phyloP scores from a whole-genome alignment of 352 stramenopile genomes.

The Globisporangium nagaii region DNA sequence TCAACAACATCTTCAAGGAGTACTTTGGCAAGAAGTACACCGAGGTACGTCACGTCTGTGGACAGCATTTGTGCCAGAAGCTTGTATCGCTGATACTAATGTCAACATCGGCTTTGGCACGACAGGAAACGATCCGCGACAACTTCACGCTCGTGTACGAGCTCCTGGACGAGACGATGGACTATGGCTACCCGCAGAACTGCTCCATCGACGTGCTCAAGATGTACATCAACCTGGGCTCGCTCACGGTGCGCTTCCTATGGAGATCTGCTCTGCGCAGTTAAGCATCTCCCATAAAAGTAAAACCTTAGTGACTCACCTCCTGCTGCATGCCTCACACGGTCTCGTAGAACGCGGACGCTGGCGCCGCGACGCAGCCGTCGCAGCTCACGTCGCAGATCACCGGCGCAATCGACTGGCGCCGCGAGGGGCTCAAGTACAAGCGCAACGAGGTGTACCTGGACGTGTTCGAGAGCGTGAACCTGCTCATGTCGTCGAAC shows the following conservation, averaged over 20 bases:
- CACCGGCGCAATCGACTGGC: constrained; percentile 86
- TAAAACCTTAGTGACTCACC: too few relatives aligned
- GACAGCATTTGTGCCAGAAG: too few relatives aligned
- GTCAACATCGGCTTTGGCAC: too few relatives aligned
- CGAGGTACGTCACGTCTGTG: too few relatives aligned
- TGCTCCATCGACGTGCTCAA: constrained; percentile 97
- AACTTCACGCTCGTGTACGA: constrained; percentile 99
- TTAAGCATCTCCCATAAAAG: too few relatives aligned
- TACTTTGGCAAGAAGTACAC: constrained; percentile 98
- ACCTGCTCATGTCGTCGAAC: constrained; percentile 94
- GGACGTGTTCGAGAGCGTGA: constrained; percentile 96
- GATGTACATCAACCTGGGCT: constrained; percentile 97
- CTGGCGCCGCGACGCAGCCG: constrained; percentile 87
- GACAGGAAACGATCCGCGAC: constrained; percentile 94
- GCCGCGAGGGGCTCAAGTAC: constrained; percentile 96
- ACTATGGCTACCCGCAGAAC: constrained; percentile 99
- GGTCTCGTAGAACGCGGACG: constrained; percentile 90
- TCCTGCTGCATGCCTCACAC: too few relatives aligned
- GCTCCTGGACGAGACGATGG: constrained; percentile 98
- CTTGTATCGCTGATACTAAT: too few relatives aligned
- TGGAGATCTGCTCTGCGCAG: too few relatives aligned
- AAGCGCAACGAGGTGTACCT: constrained; percentile 99
- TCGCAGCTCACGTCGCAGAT: constrained; percentile 81
- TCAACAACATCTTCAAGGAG: constrained; percentile 95
- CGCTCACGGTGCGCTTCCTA: constrained; percentile 50